Base-by-base conservation (phyloP, 106 monocot species). In the Dendrobium officinale region DNA sequence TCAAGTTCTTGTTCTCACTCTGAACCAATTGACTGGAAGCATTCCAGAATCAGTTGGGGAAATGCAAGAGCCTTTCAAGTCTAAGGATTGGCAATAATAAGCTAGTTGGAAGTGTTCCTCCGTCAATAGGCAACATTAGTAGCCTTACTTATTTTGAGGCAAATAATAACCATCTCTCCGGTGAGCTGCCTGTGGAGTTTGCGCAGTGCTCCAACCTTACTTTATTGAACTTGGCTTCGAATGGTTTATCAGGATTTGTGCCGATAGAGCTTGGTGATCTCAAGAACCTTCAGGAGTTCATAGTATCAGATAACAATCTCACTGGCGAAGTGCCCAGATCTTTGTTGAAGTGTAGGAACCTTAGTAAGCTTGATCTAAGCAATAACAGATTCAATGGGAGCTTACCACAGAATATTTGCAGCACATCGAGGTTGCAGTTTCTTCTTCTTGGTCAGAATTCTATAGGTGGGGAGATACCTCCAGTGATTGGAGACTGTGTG, bases 291-390 rank as follows among this genome's bases (percentile, higher is more conserved):
- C 95, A 95, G 75, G 92, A 95, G 68, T 85, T 95, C 48, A 95
- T 95, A 26, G 84, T 86, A 9, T 92, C 92, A 0, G 85, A 77
- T 48, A 95, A 95, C n/a, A 81, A 79, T 15, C 90, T 95, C 47
- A 70, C 72, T 0, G 95, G 92, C 1, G 86, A 89, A 13, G 83
- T 95, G n/a, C 90, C 95, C 9, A 88, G 19, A 29, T 87, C 88
- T 4, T 84, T 95, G 9, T 84, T 92, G 13, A 82, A 75, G 81
- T 86, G 92, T 68, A 87, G 76, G 72, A 95, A 86, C 75, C 88
- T 95, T 18, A 92, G 80, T 83, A 95, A 95, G 90, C 92, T 95
- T 61, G 95, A 95, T 79, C 43, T 95, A 64, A 90, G 90, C 87
- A 83, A 86, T 47, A 95, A 95, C 87, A 75, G 73, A 51, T 87